These are phyloP conservation scores for Xylaria sp. DNA, from an alignment of 2,329 filamentous ascomycete genomes.

Conservation along the genomic window DNA sequence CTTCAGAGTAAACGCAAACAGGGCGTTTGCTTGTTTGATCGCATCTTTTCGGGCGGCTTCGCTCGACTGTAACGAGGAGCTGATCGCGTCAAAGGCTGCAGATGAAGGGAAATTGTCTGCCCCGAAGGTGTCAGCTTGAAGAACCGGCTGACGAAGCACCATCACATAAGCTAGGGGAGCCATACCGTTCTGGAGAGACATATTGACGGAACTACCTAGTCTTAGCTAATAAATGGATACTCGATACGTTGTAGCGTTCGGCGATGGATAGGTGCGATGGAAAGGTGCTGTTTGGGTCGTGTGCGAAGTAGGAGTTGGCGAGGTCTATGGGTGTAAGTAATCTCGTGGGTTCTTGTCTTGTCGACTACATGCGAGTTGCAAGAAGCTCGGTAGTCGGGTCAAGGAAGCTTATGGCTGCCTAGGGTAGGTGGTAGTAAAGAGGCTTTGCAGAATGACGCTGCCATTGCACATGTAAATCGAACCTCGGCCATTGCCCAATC, in stretches of 20 bases:
- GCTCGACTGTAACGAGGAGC: slow-evolving; percentile 66
- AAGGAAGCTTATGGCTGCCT: slow-evolving; percentile 21
- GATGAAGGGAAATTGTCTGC: slow-evolving; percentile 86
- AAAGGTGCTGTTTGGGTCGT: slow-evolving; percentile 1
- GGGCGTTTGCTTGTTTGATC: slow-evolving; percentile 82
- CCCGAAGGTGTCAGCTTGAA: slow-evolving; percentile 8
- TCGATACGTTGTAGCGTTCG: slow-evolving; percentile 14
- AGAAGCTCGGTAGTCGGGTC: slow-evolving; percentile 16
- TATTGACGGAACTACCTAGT: slow-evolving; percentile 43
- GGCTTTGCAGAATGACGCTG: slow-evolving; percentile 33
- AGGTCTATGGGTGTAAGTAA: slow-evolving; percentile 2
- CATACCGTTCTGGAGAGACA: slow-evolving; percentile 76
- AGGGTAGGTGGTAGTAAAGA: no score
- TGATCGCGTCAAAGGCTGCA: slow-evolving; percentile 87
- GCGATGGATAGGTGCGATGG: slow-evolving; percentile 3
- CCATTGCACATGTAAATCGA: slow-evolving; percentile 35
- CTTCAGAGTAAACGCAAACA: slow-evolving; percentile 93
- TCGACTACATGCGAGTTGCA: slow-evolving; percentile 8
- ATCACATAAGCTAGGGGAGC: not conserved
- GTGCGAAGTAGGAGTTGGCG: slow-evolving; percentile 7
- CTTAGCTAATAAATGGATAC: slow-evolving; percentile 1
- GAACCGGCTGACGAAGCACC: slow-evolving; percentile 3
- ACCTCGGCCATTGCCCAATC: slow-evolving; percentile 37
- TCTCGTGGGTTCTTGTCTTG: slow-evolving; percentile 25
- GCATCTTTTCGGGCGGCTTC: slow-evolving; percentile 78